Evolutionary conservation across 192 early-diverging fungal species (phyloP), one percentile per base, ranked within the genome.

Genomic region (Geranomyces variabilis): DNA sequence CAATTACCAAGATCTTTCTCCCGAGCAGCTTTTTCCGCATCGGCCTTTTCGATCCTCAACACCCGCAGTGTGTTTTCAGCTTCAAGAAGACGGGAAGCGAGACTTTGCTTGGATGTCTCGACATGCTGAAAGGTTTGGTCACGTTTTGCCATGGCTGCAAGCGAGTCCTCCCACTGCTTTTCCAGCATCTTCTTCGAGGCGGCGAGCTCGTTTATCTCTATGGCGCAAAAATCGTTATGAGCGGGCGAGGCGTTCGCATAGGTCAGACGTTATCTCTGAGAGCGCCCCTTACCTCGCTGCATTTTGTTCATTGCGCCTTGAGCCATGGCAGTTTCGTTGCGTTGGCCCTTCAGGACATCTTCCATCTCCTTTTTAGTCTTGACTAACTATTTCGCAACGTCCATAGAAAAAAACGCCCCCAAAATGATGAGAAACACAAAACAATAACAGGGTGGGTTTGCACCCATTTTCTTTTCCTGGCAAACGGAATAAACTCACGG

Each of bases 161-260:
- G 36, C 7, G 84, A 64, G 31, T 85, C 84, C 63, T 84, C 84
- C 84, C 84, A 85, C 53, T 83, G 77, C 55, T 85, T 85, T 63
- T 77, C 78, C 7, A 76, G 51, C 17, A 31, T 26, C 57, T 66
- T 58, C 53, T 83, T 80, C 15, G 46, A 14, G 9, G 17, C 21
- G 7, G 66, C 71, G 2, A 85, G 64, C 5, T 69, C 70, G 7
- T 22, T 57, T 26, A 83, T 70, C 64, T 85, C 84, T 75, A 36
- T 65, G 22, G 26, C 19, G 44, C 22, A 33, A 29, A 60, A 29
- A n/a, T n/a, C n/a, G n/a, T n/a, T n/a, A n/a, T n/a, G 12, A 13
- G 46, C 46, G 12, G 46, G 10, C 46, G n/a, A n/a, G n/a, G n/a
- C n/a, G n/a, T n/a, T n/a, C n/a, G n/a, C 13, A 28, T n/a, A 24